Evolutionary conservation across 306 rosid genomes (phyloP), one percentile per base, ranked within the genome.

Genomic region (Sophora flavescens): DNA sequence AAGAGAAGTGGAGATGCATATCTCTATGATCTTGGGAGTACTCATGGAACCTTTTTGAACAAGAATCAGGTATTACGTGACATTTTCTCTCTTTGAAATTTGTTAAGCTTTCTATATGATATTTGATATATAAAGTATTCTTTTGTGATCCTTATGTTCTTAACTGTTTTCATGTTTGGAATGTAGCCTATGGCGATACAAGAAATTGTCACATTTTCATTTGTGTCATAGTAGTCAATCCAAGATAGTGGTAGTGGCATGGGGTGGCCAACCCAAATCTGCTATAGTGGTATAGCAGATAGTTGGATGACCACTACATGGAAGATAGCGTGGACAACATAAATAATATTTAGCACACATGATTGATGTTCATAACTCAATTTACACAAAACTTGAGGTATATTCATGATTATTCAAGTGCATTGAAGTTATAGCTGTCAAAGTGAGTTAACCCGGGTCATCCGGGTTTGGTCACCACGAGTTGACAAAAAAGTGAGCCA

Each of bases 21-120:
- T 85, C 76, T 94, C 50, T 94, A 88, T 83, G 98, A 94, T 64
- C 93, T 94, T n/a, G 97, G 97, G 78, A 94, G 98, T 81, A 90
- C 96, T 28, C 98, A 94, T 53, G 98, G 98, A 17, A 89, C 98
- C 63, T 94, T 80, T 81, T 58, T 94, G 74, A 94, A 94, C 83
- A 92, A 92, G 88, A 86, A 68, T 71, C 93, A 88, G 98, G 97
- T 94, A 89, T 57, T 36, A n/a, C 51, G 54, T 36, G 16, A 63
- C 70, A 54, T 68, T 26, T 62, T 22, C 63, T 74, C 22, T 67
- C 17, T 63, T 75, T 39, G 28, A 17, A 18, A 26, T 54, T 70
- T 80, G 38, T 16, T 77, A 6, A 8, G 22, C 38, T 70, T 63
- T 54, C 11, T 30, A 39, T 41, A n/a, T n/a, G n/a, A n/a, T n/a